Base-by-base conservation (phyloP, 2,329 filamentous ascomycete genomes). In the Fusarium lyarnte region DNA sequence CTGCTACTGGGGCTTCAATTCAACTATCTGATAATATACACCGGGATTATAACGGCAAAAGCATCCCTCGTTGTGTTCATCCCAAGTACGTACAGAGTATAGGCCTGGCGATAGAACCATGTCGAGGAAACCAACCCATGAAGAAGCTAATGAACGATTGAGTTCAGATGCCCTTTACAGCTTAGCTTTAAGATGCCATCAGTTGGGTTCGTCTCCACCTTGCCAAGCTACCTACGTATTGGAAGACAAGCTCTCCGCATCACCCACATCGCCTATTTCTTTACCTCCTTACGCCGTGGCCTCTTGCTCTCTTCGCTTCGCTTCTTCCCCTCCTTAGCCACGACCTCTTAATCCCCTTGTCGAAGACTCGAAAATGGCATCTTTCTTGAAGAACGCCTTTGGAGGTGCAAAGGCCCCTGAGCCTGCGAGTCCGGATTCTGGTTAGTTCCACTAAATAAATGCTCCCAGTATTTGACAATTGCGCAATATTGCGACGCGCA, bases 371-470 rank as follows among this genome's bases (percentile, higher is more conserved):
- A 75, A 78, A 79, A 89, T 89, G 87, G 87, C 87, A 75, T 85
- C 87, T 77, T 82, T 92, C 74, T 79, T 93, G 75, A 92, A 92
- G 83, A 89, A 89, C 79, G 82, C 94, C 78, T 89, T 94, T 77
- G 91, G 91, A 78, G 91, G 88, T 80, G 86, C 86, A 79, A 91
- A 93, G 85, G 74, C 78, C 33, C 74, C 78, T n/a, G 75, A 71
- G 64, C 85, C 90, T 51, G 85, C 85, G 73, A 86, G 85, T 74
- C 82, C 85, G 66, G 91, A 94, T 82, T 87, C 91, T 75, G 92
- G 92, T 93, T 85, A 78, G 88, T 83, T 43, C 29, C 55, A n/a
- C 13, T 33, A 38, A 39, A 33, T 35, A 45, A 39, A 33, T 35
- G 33, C 23, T 59, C 27, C 4, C 12, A 31, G 25, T 31, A 41